Conservation (phyloP, 371 early-diverging fungal genomes). For the Blastocladiella emersonii region DNA sequence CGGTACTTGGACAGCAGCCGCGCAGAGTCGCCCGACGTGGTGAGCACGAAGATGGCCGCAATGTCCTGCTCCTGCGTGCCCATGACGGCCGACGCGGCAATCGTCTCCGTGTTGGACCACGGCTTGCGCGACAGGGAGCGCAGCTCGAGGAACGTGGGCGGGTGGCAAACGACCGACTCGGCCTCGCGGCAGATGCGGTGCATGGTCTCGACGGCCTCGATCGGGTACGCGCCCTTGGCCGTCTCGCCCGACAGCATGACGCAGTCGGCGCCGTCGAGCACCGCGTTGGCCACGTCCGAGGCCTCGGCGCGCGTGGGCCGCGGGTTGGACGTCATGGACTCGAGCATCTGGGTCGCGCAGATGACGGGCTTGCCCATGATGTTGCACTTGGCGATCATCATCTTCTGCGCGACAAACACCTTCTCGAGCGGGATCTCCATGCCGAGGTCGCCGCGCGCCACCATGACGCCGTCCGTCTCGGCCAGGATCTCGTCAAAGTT, state of each 20-base stretch:
- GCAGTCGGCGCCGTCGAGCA: constrained; percentile 92
- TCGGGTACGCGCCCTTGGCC: constrained; percentile 77
- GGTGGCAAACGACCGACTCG: constrained; percentile 62
- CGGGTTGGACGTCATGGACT: constrained; percentile 92
- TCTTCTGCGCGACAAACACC: constrained; percentile 90
- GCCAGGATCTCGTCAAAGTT: constrained; percentile 94
- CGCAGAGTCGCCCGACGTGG: constrained; percentile 76
- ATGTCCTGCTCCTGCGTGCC: constrained; percentile 74
- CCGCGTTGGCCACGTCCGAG: constrained; percentile 96
- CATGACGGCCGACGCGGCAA: constrained; percentile 84
- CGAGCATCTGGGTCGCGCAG: constrained; percentile 98
- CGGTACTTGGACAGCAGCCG: constrained; percentile 89
- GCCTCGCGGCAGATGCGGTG: constrained; percentile 27
- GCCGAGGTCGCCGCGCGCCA: constrained; percentile 97
- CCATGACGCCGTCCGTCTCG: constrained; percentile 96
- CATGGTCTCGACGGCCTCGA: constrained; percentile 36
- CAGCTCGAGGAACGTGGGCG: constrained; percentile 64
- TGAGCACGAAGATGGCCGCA: constrained; percentile 75
- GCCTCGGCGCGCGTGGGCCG: constrained; percentile 98
- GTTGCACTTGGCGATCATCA: constrained; percentile 91
- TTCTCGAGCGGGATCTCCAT: constrained; percentile 89
- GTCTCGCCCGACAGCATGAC: constrained; percentile 99
- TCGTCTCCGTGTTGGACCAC: constrained; percentile 75
- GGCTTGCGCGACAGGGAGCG: constrained; percentile 56
- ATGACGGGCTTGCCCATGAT: constrained; percentile 91